A percentile compares a stretch with the other conserved stretches of the same genome.
phyloP scores from a whole-genome alignment of 192 early-diverging fungal genomes.

The Umbelopsis sp. region DNA sequence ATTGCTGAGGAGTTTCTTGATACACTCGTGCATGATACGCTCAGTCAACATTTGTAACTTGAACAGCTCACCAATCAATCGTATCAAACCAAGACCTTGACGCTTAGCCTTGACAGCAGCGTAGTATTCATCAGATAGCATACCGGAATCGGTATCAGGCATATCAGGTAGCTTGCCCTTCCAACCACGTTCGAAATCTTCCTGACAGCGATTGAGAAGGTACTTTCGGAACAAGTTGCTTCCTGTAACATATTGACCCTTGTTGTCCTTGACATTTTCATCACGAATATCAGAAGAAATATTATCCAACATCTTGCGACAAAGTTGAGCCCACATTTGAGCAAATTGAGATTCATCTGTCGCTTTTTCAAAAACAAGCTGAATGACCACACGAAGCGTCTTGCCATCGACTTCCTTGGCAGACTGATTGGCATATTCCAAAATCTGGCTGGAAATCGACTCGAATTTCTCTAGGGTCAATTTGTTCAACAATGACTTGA shows the following conservation, averaged over 20 bases:
- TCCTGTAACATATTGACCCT: constrained; percentile 55
- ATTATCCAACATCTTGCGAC: constrained; percentile 74
- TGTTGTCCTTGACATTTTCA: constrained; percentile 53
- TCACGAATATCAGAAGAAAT: constrained; percentile 60
- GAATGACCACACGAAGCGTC: constrained; percentile 82
- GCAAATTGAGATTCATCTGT: constrained; percentile 93
- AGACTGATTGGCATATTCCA: constrained; percentile 73
- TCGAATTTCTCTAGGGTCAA: constrained; percentile 96
- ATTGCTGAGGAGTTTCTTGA: constrained; percentile 76
- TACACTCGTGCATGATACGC: constrained; percentile 94
- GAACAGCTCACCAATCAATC: constrained; percentile 97
- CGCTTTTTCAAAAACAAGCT: constrained; percentile 92
- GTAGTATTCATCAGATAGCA: constrained; percentile 83
- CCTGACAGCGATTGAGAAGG: constrained; percentile 92
- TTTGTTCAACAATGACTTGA: constrained; percentile 94
- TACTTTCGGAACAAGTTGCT: constrained; percentile 86
- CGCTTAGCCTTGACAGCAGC: constrained; percentile 90
- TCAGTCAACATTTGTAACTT: constrained; percentile 87
- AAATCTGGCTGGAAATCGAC: constrained; percentile 79
- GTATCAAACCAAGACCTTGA: constrained; percentile 88
- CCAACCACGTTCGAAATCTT: constrained; percentile 90
- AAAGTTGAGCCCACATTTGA: constrained; percentile 87
- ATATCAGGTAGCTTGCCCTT: constrained; percentile 77
- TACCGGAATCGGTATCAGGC: constrained; percentile 58
- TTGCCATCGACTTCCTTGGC: constrained; percentile 66